Conservation (phyloP, 1,284 basidiomycete species). For the Ceratobasidium sp. region DNA sequence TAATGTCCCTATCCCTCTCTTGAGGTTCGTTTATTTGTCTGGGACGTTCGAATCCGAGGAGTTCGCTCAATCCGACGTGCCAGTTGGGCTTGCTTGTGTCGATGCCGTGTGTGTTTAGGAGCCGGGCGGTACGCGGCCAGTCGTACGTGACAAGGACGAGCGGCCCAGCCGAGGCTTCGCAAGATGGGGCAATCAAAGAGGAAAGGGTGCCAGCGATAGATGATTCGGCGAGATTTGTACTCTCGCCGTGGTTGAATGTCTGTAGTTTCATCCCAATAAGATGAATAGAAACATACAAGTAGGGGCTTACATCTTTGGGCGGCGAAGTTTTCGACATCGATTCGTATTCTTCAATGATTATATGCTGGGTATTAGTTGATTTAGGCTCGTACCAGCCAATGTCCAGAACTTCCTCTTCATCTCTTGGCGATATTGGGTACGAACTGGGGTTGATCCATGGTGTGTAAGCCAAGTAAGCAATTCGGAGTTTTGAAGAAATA, state of each 20-base stretch:
- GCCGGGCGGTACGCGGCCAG: slow-evolving; percentile 31
- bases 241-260: slow-evolving; percentile 27
- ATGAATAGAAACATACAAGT: background rate
- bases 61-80: slow-evolving; percentile 15
- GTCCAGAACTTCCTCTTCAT: slow-evolving; percentile 12
- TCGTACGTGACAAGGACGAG: slow-evolving; percentile 23
- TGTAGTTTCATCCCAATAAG: background rate
- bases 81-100: background rate
- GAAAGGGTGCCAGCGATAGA: background rate
- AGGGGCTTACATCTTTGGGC: slow-evolving; percentile 26
- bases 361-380: background rate
- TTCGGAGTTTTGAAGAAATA: background rate
- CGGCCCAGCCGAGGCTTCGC: background rate
- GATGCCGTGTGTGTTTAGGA: slow-evolving; percentile 3
- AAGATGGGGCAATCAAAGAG: background rate
- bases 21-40: background rate
- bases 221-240: background rate
- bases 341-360: slow-evolving; percentile 27
- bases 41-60: slow-evolving; percentile 19
- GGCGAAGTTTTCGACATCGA: background rate
- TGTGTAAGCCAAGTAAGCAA: slow-evolving; percentile 27
- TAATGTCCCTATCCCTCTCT: background rate
- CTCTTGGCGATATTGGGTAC: background rate
- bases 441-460: slow-evolving; percentile 28
- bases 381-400: slow-evolving; percentile 30